Conservation (phyloP, 1,139 yeast genomes). For the Protomyces inouyei region DNA sequence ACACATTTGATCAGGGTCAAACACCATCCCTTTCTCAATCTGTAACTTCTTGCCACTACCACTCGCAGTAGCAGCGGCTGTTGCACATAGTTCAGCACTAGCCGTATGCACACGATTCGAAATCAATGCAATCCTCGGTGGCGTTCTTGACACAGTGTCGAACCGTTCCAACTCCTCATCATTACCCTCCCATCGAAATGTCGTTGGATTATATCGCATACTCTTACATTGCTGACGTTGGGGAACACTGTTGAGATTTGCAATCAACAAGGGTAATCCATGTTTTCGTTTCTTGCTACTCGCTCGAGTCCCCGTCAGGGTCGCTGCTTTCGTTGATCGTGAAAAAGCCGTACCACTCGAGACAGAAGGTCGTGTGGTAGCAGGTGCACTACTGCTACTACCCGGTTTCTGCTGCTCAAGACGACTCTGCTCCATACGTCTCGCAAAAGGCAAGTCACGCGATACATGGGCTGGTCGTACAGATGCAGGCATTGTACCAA, state of each 20-base stretch:
- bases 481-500: neutral
- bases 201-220: slow-evolving; percentile 55
- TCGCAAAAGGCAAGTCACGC: neutral
- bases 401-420: neutral
- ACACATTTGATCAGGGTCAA: slow-evolving; percentile 54
- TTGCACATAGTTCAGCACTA: neutral
- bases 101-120: slow-evolving; percentile 34
- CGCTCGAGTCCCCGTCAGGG: neutral
- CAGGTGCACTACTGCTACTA: neutral
- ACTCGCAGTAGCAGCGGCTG: slow-evolving; percentile 23
- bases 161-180: slow-evolving; percentile 54
- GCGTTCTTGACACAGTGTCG: slow-evolving; percentile 39
- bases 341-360: neutral
- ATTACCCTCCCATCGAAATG: slow-evolving; percentile 64
- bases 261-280: slow-evolving; percentile 3
- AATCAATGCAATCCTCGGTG: slow-evolving; percentile 39
- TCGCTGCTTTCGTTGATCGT: neutral
- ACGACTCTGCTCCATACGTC: neutral
- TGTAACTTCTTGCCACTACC: slow-evolving; percentile 37
- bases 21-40: slow-evolving; percentile 53
- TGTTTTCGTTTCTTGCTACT: neutral
- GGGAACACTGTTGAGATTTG: slow-evolving; percentile 12
- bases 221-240: slow-evolving; percentile 35
- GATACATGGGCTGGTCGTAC: neutral
- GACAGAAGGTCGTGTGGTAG: neutral